Evolutionary conservation across 805 yeast genomes (phyloP).

Genomic region (Yarrowia sp.): DNA sequence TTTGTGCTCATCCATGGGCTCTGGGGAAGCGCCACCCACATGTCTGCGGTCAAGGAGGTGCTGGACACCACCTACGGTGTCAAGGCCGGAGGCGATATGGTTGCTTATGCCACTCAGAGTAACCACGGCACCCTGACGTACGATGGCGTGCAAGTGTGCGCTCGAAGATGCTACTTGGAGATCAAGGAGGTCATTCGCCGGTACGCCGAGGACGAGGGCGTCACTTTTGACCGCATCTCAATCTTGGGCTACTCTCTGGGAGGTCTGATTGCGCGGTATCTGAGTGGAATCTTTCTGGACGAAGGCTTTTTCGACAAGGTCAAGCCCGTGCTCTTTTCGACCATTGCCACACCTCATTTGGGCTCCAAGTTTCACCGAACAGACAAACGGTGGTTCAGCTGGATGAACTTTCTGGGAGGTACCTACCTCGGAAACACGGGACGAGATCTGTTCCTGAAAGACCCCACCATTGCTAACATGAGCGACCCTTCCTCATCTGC

Average conservation of each 20-base stretch:
- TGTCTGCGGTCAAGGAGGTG: conserved; percentile 57
- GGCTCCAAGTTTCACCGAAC: conserved; percentile 60
- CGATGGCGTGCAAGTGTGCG: conserved; percentile 77
- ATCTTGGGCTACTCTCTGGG: conserved; percentile 89
- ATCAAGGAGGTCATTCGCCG: conserved; percentile 53
- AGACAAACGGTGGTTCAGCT: conserved; percentile 47
- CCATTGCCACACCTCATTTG: conserved; percentile 83
- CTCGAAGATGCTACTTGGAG: conserved; percentile 50
- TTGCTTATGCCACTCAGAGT: conserved; percentile 56
- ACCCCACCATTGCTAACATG: conserved; percentile 58
- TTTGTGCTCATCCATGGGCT: conserved; percentile 79
- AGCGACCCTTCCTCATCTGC: conserved; percentile 60
- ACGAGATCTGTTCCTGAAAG: conserved; percentile 69
- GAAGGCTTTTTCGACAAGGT: conserved; percentile 61
- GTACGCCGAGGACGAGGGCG: conserved; percentile 47
- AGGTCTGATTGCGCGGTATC: conserved; percentile 81
- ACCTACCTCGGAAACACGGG: conserved; percentile 72
- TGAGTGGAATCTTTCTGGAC: conserved; percentile 69
- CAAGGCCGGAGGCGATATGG: conserved; percentile 48
- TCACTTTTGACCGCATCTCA: conserved; percentile 65
- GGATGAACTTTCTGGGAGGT: conserved; percentile 62
- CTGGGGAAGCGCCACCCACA: conserved; percentile 71
- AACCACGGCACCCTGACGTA: conserved; percentile 78
- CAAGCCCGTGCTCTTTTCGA: conserved; percentile 67
- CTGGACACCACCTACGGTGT: conserved; percentile 49